Evolutionary conservation across 768 basidiomycete species (phyloP).

Genomic region (Russula sp.): DNA sequence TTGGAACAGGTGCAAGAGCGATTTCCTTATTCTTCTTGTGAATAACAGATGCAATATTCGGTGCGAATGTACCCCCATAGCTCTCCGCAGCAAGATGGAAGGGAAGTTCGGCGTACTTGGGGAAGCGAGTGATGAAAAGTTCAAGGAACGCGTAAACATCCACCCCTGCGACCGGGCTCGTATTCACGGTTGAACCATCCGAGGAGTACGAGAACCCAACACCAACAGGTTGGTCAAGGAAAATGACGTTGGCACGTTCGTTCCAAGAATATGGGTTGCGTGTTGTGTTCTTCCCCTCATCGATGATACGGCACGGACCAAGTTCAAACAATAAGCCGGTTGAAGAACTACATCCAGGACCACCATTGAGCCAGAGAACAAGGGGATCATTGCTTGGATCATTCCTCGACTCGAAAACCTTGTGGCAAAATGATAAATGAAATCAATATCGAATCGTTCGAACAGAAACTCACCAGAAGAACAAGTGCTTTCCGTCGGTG

Average conservation of each 20-base stretch:
- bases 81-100: constrained; percentile 84
- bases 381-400: constrained; percentile 77
- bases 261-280: constrained; percentile 87
- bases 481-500: constrained; percentile 51
- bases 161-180: constrained; percentile 79
- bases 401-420: constrained; percentile 88
- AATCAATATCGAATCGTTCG: not conserved
- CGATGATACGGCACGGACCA: constrained; percentile 27
- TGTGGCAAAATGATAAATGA: not conserved
- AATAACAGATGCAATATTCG: constrained; percentile 82
- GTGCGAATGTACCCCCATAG: constrained; percentile 71
- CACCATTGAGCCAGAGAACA: constrained; percentile 88
- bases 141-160: constrained; percentile 87
- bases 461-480: constrained; percentile 49
- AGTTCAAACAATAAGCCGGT: constrained; percentile 30
- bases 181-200: constrained; percentile 70
- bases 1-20: constrained; percentile 43
- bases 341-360: constrained; percentile 43
- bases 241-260: constrained; percentile 68
- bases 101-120: constrained; percentile 62
- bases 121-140: constrained; percentile 74
- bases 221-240: constrained; percentile 78
- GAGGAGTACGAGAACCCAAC: constrained; percentile 89
- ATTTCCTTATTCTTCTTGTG: constrained; percentile 70
- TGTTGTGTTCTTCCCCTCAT: constrained; percentile 55